phyloP scores from a whole-genome alignment of 1,284 basidiomycete species.

The Cystobasidiaceae sp. region DNA sequence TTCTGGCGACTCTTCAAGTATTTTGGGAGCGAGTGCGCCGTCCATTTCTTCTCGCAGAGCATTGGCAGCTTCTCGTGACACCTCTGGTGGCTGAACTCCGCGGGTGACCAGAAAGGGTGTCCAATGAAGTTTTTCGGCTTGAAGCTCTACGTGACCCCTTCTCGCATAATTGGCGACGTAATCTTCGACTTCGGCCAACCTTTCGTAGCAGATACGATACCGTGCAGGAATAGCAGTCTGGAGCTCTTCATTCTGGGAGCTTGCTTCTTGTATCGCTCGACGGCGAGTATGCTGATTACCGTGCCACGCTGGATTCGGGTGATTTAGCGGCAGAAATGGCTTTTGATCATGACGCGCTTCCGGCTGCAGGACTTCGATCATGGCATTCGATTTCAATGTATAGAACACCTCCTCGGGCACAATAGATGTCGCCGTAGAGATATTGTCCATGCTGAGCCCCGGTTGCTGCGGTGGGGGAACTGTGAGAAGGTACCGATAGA shows the following conservation, averaged over 20 bases:
- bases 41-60: slow-evolving; percentile 6
- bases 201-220: slow-evolving; percentile 72
- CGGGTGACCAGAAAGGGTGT: slow-evolving; percentile 79
- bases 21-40: too few relatives aligned
- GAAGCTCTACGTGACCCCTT: slow-evolving; percentile 75
- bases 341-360: neutral
- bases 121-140: slow-evolving; percentile 86
- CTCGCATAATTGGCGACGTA: slow-evolving; percentile 66
- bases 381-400: slow-evolving; percentile 66
- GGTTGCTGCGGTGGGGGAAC: neutral
- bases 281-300: slow-evolving; percentile 27
- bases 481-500: slow-evolving; percentile 56
- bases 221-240: slow-evolving; percentile 58
- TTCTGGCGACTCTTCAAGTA: too few relatives aligned
- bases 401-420: slow-evolving; percentile 80
- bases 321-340: neutral
- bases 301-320: slow-evolving; percentile 15
- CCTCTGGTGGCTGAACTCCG: slow-evolving; percentile 40
- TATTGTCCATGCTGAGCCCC: slow-evolving; percentile 56
- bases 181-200: slow-evolving; percentile 58
- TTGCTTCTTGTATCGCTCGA: neutral
- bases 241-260: neutral
- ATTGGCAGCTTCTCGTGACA: neutral
- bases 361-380: too few relatives aligned
- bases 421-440: slow-evolving; percentile 81